Percentiles rank a stretch among this genome's conserved stretches.
Evolutionary conservation across 805 yeast species (phyloP).

Genomic region (Myxozyma geophila): DNA sequence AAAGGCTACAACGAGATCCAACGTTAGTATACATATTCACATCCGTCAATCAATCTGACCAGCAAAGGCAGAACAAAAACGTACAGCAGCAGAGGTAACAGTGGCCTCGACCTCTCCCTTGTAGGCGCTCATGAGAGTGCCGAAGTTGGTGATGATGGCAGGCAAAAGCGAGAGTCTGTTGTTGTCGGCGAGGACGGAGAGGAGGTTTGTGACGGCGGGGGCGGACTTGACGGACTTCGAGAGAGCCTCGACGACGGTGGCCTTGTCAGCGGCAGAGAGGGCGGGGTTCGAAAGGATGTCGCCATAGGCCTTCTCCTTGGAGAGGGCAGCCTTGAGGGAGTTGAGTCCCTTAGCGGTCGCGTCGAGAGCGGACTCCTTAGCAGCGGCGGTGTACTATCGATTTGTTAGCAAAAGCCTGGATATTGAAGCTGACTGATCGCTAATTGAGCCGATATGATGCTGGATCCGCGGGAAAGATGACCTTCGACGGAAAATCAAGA

Average conservation of each 20-base stretch:
- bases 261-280: conserved; percentile 74
- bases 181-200: conserved; percentile 87
- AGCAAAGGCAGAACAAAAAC: conserved; percentile 2
- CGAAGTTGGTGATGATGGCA: conserved; percentile 70
- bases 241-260: conserved; percentile 66
- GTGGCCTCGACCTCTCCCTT: conserved; percentile 91
- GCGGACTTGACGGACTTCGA: conserved; percentile 59
- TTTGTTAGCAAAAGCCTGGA: neutral
- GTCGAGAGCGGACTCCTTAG: conserved; percentile 76
- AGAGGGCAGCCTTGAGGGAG: conserved; percentile 59
- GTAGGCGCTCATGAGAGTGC: conserved; percentile 81
- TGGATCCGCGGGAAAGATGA: neutral
- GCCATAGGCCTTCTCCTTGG: conserved; percentile 65
- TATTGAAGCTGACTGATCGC: neutral
- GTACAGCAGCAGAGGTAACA: conserved; percentile 74
- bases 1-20: conserved; percentile 52
- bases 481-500: neutral
- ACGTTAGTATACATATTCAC: neutral
- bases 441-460: neutral
- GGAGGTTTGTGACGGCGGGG: conserved; percentile 71
- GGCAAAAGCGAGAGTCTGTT: conserved; percentile 80
- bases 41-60: neutral
- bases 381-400: conserved; percentile 76
- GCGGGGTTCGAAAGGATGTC: conserved; percentile 80
- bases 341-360: conserved; percentile 68